These are phyloP conservation scores for Pezicula neosporulosa DNA, from an alignment of 2,329 filamentous ascomycete species.

Conservation along the genomic window DNA sequence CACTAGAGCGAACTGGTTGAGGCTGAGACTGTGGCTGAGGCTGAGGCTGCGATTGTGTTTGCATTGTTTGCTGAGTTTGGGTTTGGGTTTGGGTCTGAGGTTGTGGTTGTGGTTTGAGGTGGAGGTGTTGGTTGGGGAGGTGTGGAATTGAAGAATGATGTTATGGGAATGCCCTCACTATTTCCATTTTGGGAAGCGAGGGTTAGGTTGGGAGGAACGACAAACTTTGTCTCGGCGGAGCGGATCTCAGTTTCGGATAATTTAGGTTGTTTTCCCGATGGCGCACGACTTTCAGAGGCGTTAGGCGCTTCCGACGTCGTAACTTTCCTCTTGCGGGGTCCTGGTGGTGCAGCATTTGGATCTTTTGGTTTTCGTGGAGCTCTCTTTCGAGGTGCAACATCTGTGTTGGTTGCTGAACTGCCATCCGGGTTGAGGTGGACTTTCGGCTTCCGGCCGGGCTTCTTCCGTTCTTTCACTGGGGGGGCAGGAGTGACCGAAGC, in stretches of 20 bases:
- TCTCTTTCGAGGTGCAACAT: conserved; percentile 38
- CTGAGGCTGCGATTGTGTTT: conserved; percentile 39
- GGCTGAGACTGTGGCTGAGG: conserved; percentile 34
- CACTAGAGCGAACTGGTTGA: conserved; percentile 55
- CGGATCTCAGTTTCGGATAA: conserved; percentile 21
- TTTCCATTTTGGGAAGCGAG: conserved; percentile 25
- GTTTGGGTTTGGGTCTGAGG: neutral
- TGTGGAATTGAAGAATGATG: conserved; percentile 23
- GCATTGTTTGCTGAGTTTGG: conserved; percentile 33
- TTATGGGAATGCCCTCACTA: conserved; percentile 18
- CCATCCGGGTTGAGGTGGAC: conserved; percentile 40
- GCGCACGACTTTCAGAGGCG: conserved; percentile 25
- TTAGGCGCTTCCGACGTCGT: conserved; percentile 29
- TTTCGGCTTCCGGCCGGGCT: conserved; percentile 63
- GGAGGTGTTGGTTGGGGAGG: conserved; percentile 20
- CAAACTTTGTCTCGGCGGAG: conserved; percentile 9
- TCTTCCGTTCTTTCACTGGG: conserved; percentile 41
- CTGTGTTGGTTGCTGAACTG: conserved; percentile 37
- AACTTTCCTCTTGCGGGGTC: conserved; percentile 52
- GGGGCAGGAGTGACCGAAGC: neutral
- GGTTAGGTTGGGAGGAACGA: conserved; percentile 10
- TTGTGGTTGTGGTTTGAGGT: conserved; percentile 5
- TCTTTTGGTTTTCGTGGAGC: conserved; percentile 56
- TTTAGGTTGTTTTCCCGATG: conserved; percentile 11
- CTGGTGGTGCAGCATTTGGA: conserved; percentile 51